Base-by-base conservation (phyloP, 2,329 filamentous ascomycete genomes). In the Pseudogymnoascus pannorum region DNA sequence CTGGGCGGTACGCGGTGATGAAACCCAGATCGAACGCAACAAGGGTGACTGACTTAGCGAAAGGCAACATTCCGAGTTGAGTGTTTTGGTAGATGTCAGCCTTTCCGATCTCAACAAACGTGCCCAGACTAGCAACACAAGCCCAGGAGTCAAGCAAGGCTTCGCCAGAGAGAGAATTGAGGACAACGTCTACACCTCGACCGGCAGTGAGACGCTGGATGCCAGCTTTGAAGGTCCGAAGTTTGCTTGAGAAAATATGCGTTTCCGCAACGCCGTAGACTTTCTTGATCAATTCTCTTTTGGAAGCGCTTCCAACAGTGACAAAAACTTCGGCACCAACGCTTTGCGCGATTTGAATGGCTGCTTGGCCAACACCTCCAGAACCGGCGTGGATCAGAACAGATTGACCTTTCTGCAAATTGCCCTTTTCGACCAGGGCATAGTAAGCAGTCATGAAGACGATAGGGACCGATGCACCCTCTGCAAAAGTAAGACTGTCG, bases 381-480 rank as follows among this genome's bases (percentile, higher is more conserved):
- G 64, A 54, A 2, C 60, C 67, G 18, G 63, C 54, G 58, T 68
- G 66, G 1, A 70, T 68, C 0, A 70, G 57, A 22, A 70, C 51
- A 1, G 62, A 42, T 29, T 70, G 64, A 1, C 74, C 75, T 0
- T 70, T 66, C 12, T 70, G 63, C 0, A 81, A 68, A 0, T 73
- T 69, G 8, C 72, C 78, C 5, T 76, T 61, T 20, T 77, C 67
- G 7, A 72, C 67, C 3, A 84, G 68, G 2, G 73, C 74, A 61
- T 81, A 76, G 60, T 75, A 74, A 1, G 79, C 79, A 4, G 77
- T 75, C 22, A 75, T 64, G 58, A 75, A 74, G 0, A 74, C 69
- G 1, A 77, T 74, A 0, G 77, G 76, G 7, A 75, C 66, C 5
- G 75, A 67, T 1, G 77, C 76, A 0, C 72, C 76, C 1, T 71